These are phyloP conservation scores for Saccharomyces eubayanus DNA, from an alignment of 805 yeast genomes.

Conservation along the genomic window DNA sequence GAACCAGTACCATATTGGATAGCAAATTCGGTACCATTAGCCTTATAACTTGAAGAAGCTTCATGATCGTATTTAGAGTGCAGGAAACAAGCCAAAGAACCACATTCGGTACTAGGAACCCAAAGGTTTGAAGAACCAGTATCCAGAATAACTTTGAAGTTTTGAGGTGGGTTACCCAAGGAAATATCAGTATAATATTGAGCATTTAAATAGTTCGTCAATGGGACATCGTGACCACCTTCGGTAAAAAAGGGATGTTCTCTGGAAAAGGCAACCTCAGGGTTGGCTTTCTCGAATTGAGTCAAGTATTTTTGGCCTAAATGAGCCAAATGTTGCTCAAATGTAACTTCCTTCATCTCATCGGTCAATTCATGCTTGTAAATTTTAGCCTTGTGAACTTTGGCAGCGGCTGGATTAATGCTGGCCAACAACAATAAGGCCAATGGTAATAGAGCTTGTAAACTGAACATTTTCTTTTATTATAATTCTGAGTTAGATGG, in stretches of 20 bases:
- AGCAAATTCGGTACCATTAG: slow-evolving; percentile 78
- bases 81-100: slow-evolving; percentile 90
- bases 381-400: slow-evolving; percentile 47
- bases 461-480: slow-evolving; percentile 9
- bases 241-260: slow-evolving; percentile 16
- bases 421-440: slow-evolving; percentile 21
- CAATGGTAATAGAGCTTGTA: slow-evolving; percentile 23
- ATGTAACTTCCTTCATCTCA: slow-evolving; percentile 43
- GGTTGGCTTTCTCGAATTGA: slow-evolving; percentile 39
- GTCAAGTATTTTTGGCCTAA: slow-evolving; percentile 56
- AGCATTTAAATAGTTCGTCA: slow-evolving; percentile 90
- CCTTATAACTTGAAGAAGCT: slow-evolving; percentile 71
- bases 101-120: slow-evolving; percentile 87
- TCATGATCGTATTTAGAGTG: slow-evolving; percentile 86
- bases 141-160: slow-evolving; percentile 88
- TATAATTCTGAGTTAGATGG: not conserved
- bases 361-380: slow-evolving; percentile 47
- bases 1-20: slow-evolving; percentile 92
- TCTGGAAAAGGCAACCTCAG: slow-evolving; percentile 30
- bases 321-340: slow-evolving; percentile 45
- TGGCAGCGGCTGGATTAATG: slow-evolving; percentile 36
- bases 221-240: slow-evolving; percentile 64
- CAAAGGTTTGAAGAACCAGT: slow-evolving; percentile 96
- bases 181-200: slow-evolving; percentile 90
- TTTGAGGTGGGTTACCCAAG: slow-evolving; percentile 88